Base-by-base conservation (phyloP, 495 filamentous ascomycete species). In the Podospora anserina region DNA sequence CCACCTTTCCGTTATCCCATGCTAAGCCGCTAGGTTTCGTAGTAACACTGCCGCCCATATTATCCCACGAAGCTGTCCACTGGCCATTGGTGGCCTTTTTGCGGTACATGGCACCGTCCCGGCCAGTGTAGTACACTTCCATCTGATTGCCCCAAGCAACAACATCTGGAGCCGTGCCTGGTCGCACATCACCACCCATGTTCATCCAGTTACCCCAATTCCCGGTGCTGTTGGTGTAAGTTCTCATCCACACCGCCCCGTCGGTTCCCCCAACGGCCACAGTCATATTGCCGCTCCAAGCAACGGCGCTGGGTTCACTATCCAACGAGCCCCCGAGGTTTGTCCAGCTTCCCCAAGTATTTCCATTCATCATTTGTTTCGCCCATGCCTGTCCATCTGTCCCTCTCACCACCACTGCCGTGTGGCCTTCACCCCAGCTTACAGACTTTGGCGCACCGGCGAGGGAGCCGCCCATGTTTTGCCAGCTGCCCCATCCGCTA, bases 121-220 rank as follows among this genome's bases (percentile, higher is more conserved):
- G 64, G 1, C 71, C 66, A n/a, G 73, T 69, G 23, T 76, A 76
- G 66, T 80, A 82, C 53, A 79, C 68, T 66, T 81, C 79, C 64
- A 81, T 70, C 34, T 68, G 61, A 27, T 61, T 69, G 16, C 65
- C 68, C 18, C 67, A 66, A 6, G 32, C 57, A 23, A 70, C 72
- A 13, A 75, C 70, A 39, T 75, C 72, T 5, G 70, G 72, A 60
- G 70, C 58, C 27, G 55, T 63, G 20, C 64, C 71, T 0, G 9
- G 32, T 61, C 69, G 72, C 16, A 75, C 32, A 61, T 69, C 63
- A 1, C 72, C 72, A 16, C 72, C 72, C 57, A 75, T 30, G 54
- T 68, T 75, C 66, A 64, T 58, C 72, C 72, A 75, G 13, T 32
- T 28, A 11, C 70, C 67, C 72, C 72, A 75, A 13, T 49, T 49